phyloP scores from a whole-genome alignment of 2,329 filamentous ascomycete genomes.

The Penicillium sp. region DNA sequence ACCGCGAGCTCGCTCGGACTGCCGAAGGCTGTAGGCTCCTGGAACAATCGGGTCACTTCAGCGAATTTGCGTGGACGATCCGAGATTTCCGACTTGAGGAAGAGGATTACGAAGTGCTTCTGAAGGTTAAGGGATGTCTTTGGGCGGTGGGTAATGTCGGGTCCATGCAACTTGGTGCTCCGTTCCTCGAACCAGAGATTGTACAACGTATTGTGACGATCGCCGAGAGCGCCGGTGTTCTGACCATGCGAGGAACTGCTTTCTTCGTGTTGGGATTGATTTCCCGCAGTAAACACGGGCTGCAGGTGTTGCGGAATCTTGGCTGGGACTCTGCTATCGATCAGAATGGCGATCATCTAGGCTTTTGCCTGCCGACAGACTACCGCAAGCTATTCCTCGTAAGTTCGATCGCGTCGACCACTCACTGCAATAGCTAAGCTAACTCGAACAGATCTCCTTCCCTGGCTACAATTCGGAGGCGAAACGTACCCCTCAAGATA shows the following conservation, averaged over 20 bases:
- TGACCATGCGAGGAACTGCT: constrained; percentile 92
- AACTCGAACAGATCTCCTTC: constrained; percentile 39
- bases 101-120: constrained; percentile 81
- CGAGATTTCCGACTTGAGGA: constrained; percentile 83
- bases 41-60: constrained; percentile 92
- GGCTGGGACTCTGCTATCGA: constrained; percentile 94
- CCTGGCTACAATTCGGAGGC: constrained; percentile 49
- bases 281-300: constrained; percentile 85
- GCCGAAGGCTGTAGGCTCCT: constrained; percentile 89
- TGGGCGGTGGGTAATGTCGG: constrained; percentile 99
- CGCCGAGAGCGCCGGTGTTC: constrained; percentile 82
- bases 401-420: constrained; percentile 37
- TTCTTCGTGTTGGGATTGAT: constrained; percentile 96
- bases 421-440: background rate
- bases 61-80: constrained; percentile 88
- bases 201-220: constrained; percentile 86
- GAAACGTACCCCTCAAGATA: constrained; percentile 46
- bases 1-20: constrained; percentile 90
- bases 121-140: constrained; percentile 94
- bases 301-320: constrained; percentile 85
- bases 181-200: constrained; percentile 88
- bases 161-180: constrained; percentile 95
- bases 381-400: constrained; percentile 79
- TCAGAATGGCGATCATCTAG: constrained; percentile 77
- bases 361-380: constrained; percentile 82